Conservation (phyloP, 2,329 filamentous ascomycete species). For the Scedosporium dehoogii region DNA sequence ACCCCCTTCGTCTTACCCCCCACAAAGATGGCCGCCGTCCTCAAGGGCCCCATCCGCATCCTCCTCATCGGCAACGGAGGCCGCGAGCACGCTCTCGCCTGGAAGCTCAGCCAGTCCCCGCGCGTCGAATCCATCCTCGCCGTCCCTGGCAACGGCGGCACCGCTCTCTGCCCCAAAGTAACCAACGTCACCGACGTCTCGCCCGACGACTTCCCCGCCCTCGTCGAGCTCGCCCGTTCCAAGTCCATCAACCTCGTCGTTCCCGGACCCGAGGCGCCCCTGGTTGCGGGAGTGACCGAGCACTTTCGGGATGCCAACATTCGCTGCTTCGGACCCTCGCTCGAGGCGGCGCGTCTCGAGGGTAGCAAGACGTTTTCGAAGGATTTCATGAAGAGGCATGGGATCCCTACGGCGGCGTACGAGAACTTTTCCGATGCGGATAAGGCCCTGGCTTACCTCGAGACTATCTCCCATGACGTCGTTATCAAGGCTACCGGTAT, state of each 20-base stretch:
- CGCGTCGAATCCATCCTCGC: conserved; percentile 65
- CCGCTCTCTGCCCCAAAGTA: conserved; percentile 58
- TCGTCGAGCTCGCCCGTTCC: conserved; percentile 65
- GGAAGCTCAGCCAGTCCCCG: conserved; percentile 81
- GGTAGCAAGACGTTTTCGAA: conserved; percentile 97
- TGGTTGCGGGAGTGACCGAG: conserved; percentile 81
- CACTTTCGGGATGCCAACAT: conserved; percentile 69
- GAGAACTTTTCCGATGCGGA: conserved; percentile 77
- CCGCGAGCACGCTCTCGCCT: conserved; percentile 87
- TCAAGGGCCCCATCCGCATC: conserved; percentile 36
- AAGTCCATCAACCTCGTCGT: conserved; percentile 74
- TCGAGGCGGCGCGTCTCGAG: conserved; percentile 80
- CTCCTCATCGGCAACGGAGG: conserved; percentile 90
- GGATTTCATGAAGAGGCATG: conserved; percentile 89
- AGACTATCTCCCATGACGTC: conserved; percentile 58
- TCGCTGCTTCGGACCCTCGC: conserved; percentile 75
- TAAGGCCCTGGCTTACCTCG: conserved; percentile 63
- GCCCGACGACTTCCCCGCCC: conserved; percentile 65
- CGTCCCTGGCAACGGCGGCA: conserved; percentile 80
- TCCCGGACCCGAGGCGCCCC: conserved; percentile 84
- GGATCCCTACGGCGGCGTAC: conserved; percentile 85
- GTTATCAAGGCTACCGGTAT: conserved; percentile 93
- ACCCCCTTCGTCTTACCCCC: not conserved
- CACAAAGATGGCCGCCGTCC: conserved; percentile 5
- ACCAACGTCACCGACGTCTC: conserved; percentile 61